Base-by-base conservation (phyloP, 768 basidiomycete species). In the Lactifluus pinguis region DNA sequence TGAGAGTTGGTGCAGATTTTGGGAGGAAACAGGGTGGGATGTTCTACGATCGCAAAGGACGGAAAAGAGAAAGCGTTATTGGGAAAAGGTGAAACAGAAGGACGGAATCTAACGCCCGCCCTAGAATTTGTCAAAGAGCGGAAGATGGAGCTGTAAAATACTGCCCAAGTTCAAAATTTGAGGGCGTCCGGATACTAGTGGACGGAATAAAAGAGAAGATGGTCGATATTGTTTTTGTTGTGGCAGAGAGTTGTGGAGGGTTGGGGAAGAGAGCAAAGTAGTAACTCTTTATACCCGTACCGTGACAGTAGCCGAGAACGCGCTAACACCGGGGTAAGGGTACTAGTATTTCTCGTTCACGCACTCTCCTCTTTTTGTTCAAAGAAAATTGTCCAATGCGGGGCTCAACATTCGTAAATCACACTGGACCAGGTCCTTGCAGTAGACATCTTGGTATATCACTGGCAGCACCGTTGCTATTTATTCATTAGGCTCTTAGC, bases 51-150 rank as follows among this genome's bases (percentile, higher is more conserved):
- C n/a, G 44, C 8, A 25, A 60, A n/a, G n/a, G n/a, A n/a, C n/a
- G n/a, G n/a, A n/a, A n/a, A n/a, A 25, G 21, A 53, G 51, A 57
- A 47, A 47, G 32, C 1, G 32, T 41, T 53, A 53, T 62, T 38
- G 3, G 13, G 56, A 29, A 53, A 53, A 34, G 32, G 19, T 44
- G 39, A 61, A 32, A 19, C 25, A 13, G 44, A 19, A 47, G 21
- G 45, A 52, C 38, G 32, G 6, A 44, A 32, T 21, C 34, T 36
- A 47, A 41, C 49, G 54, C 45, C 49, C 41, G 49, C 32, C 21
- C 44, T 49, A 57, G 21, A 19, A 54, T 49, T 62, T 62, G 51
- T 49, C 44, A 57, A 53, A n/a, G 25, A 49, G 47, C 59, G 53
- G 53, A 45, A n/a, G 25, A 34, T 34, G 32, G 9, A 6, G 3